A percentile compares a stretch with the other conserved stretches of the same genome.
Conservation (phyloP, 2,329 filamentous ascomycete genomes). For the Ophiostoma pallidulum region DNA sequence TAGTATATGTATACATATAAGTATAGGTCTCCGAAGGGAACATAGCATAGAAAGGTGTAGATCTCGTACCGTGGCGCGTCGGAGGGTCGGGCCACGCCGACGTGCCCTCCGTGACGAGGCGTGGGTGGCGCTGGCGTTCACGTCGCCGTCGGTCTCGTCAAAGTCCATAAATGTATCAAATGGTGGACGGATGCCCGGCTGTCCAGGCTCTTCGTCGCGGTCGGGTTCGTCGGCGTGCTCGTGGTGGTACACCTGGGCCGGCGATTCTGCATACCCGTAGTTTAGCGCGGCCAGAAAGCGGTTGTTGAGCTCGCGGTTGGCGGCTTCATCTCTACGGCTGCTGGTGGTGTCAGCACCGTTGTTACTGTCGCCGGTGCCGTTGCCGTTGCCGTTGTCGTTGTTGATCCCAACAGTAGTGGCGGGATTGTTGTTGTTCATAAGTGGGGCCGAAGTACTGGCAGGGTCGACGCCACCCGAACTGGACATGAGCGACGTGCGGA, state of each 20-base stretch:
- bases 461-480: too few species aligned
- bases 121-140: neutral
- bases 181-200: neutral
- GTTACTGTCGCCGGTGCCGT: neutral
- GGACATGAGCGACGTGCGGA: too few species aligned
- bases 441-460: too few species aligned
- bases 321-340: neutral
- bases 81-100: conserved; percentile 4
- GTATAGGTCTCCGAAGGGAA: neutral
- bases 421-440: too few species aligned
- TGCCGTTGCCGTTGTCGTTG: neutral
- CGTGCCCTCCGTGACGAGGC: neutral
- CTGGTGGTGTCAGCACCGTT: neutral
- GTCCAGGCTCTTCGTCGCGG: neutral
- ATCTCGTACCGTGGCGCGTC: conserved; percentile 7
- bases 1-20: neutral
- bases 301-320: neutral
- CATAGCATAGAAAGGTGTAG: too few species aligned
- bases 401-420: too few species aligned
- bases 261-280: too few species aligned
- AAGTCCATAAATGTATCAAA: neutral
- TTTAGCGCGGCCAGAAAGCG: too few species aligned
- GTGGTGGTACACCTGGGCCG: too few species aligned
- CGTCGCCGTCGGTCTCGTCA: conserved; percentile 1
- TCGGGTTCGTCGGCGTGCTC: too few species aligned